A percentile compares a stretch with the other conserved stretches of the same genome.
phyloP scores from a whole-genome alignment of 805 yeast species.

The Candida incommunis region DNA sequence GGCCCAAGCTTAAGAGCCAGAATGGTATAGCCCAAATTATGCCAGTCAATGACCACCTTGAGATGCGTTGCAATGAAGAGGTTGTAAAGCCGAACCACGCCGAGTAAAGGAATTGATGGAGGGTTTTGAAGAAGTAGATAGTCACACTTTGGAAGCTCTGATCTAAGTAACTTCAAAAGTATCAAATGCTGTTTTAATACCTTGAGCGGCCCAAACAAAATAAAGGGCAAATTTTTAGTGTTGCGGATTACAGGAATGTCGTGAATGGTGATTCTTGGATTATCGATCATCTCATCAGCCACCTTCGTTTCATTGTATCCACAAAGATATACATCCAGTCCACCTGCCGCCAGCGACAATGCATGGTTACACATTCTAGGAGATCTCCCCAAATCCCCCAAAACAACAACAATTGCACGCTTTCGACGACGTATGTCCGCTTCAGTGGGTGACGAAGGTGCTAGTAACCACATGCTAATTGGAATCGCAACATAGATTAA shows the following conservation, averaged over 20 bases:
- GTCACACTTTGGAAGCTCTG: conserved; percentile 20
- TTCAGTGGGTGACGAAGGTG: conserved; percentile 4
- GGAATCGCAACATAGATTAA: conserved; percentile 7
- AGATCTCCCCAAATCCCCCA: conserved; percentile 91
- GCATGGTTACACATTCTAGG: conserved; percentile 94
- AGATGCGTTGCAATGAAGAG: conserved; percentile 36
- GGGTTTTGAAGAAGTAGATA: conserved; percentile 72
- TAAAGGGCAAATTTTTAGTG: conserved; percentile 30
- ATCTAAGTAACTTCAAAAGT: not conserved
- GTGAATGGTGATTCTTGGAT: conserved; percentile 17
- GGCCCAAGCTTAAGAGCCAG: conserved; percentile 46
- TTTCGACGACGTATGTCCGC: conserved; percentile 20
- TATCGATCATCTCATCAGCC: conserved; percentile 13
- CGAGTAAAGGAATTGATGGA: conserved; percentile 74
- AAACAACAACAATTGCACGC: conserved; percentile 62
- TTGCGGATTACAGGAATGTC: conserved; percentile 17
- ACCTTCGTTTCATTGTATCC: conserved; percentile 41
- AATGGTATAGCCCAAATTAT: conserved; percentile 79
- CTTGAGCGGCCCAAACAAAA: conserved; percentile 44
- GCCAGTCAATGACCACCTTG: conserved; percentile 83
- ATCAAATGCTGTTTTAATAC: conserved; percentile 37
- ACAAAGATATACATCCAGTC: conserved; percentile 66
- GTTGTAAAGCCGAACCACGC: conserved; percentile 43
- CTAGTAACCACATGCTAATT: conserved; percentile 8
- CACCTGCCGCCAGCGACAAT: conserved; percentile 48